Conservation (phyloP, 768 basidiomycete species). For the Agrocybe pediades region DNA sequence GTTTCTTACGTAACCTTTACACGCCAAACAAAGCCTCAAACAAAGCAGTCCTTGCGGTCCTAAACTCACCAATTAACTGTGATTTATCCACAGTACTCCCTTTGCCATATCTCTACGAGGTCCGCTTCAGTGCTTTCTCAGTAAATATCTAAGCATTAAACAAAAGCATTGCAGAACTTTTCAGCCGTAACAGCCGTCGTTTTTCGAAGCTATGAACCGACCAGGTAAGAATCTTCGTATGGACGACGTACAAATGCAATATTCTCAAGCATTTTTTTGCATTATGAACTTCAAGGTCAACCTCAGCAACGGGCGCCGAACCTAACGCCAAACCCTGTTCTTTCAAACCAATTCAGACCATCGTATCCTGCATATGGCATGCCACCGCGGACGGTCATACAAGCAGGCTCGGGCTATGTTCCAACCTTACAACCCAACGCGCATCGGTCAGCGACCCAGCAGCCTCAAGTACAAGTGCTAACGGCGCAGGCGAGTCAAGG, state of each 20-base stretch:
- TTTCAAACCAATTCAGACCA: constrained; percentile 66
- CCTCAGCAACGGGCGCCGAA: constrained; percentile 81
- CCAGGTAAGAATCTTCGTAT: constrained; percentile 42
- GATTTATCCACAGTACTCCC: constrained; percentile 25
- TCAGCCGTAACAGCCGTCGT: constrained; percentile 11
- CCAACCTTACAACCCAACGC: constrained; percentile 59
- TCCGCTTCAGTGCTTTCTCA: constrained; percentile 11
- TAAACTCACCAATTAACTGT: constrained; percentile 30
- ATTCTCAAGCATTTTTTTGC: constrained; percentile 22
- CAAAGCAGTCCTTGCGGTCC: constrained; percentile 33
- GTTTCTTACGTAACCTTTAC: constrained; percentile 8
- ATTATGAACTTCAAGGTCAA: constrained; percentile 55
- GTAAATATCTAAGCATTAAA: neutral
- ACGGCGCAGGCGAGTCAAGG: constrained; percentile 60
- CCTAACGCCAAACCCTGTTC: constrained; percentile 63
- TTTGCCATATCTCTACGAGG: constrained; percentile 22
- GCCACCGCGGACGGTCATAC: constrained; percentile 58
- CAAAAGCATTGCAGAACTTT: constrained; percentile 8
- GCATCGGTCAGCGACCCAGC: constrained; percentile 60
- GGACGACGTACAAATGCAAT: neutral
- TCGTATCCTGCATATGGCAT: constrained; percentile 56
- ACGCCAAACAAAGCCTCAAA: constrained; percentile 44
- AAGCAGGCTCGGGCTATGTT: constrained; percentile 46
- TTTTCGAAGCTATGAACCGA: constrained; percentile 57
- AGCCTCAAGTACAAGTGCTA: constrained; percentile 54